Evolutionary conservation across 208 protist genomes (phyloP).

Genomic region (Crithidia fasciculata): DNA sequence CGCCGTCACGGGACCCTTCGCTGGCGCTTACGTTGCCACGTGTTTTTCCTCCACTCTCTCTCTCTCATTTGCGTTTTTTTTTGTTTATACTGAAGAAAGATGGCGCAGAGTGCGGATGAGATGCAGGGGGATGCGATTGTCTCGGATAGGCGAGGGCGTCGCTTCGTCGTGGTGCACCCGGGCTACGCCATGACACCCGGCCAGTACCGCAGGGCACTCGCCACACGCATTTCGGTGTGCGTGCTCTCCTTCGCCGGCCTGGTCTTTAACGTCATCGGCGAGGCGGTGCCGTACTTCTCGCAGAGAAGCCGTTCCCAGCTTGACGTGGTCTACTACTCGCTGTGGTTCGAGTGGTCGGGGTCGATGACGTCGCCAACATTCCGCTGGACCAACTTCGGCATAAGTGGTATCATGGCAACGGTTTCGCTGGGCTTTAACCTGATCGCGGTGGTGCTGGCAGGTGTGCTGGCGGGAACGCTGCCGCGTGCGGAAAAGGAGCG

Average conservation of each 20-base stretch:
- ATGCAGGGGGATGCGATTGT: not conserved
- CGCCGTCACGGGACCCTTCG: too few species aligned
- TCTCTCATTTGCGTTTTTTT: not conserved
- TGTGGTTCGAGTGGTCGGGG: not conserved
- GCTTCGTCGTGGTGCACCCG: not conserved
- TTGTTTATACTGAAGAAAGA: too few species aligned
- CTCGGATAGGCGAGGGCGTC: not conserved
- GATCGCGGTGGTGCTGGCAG: not conserved
- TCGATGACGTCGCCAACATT: not conserved
- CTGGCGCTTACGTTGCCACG: too few species aligned
- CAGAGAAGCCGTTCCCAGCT: not conserved
- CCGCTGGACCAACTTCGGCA: not conserved
- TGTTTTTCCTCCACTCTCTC: not conserved
- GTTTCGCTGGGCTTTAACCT: not conserved
- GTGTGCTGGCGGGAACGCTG: not conserved
- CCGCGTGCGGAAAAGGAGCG: not conserved
- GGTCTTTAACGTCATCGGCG: not conserved
- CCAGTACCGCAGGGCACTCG: not conserved
- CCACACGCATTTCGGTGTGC: not conserved
- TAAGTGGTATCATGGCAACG: not conserved
- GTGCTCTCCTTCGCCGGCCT: not conserved
- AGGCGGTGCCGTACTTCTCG: not conserved
- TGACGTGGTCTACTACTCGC: not conserved
- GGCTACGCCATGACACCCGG: not conserved
- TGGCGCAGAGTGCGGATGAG: too few species aligned